A percentile compares a stretch with the other conserved stretches of the same genome.
phyloP scores from a whole-genome alignment of 345 rosid genomes.

The Eucalyptus pauciflora region DNA sequence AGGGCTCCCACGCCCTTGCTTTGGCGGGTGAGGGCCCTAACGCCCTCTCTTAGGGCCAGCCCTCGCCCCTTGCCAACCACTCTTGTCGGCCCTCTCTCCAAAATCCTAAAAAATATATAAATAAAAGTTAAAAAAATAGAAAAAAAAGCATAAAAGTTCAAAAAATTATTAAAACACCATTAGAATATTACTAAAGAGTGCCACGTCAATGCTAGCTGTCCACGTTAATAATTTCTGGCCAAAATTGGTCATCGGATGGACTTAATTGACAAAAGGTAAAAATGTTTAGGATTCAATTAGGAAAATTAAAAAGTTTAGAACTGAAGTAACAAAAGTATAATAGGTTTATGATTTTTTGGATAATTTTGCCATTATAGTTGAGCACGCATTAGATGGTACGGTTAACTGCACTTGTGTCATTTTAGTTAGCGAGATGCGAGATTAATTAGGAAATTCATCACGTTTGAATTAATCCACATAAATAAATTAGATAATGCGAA shows the following conservation, averaged over 20 bases:
- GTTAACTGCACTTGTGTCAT: background rate
- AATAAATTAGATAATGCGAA: background rate
- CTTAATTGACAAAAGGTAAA: fast-evolving
- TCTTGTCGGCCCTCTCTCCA: fast-evolving
- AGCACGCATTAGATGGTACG: background rate
- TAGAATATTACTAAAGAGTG: too few relatives aligned
- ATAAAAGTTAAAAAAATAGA: fast-evolving
- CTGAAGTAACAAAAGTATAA: fast-evolving
- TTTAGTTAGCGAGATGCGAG: background rate
- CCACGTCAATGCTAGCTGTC: fast-evolving
- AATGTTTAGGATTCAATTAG: fast-evolving
- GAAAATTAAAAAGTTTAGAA: too few relatives aligned
- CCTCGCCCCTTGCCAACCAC: fast-evolving
- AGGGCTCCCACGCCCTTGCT: too few relatives aligned
- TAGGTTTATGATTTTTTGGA: too few relatives aligned
- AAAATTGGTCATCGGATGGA: too few relatives aligned
- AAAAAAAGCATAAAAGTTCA: fast-evolving
- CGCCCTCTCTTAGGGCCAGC: fast-evolving
- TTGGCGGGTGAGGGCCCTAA: fast-evolving
- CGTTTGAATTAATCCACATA: background rate
- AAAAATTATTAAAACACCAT: too few relatives aligned
- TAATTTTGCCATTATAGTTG: fast-evolving
- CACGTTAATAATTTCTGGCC: fast-evolving
- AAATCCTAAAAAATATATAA: too few relatives aligned
- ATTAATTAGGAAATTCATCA: background rate